Evolutionary conservation across 116 monocot species (phyloP).

Genomic region (Iris pallida): DNA sequence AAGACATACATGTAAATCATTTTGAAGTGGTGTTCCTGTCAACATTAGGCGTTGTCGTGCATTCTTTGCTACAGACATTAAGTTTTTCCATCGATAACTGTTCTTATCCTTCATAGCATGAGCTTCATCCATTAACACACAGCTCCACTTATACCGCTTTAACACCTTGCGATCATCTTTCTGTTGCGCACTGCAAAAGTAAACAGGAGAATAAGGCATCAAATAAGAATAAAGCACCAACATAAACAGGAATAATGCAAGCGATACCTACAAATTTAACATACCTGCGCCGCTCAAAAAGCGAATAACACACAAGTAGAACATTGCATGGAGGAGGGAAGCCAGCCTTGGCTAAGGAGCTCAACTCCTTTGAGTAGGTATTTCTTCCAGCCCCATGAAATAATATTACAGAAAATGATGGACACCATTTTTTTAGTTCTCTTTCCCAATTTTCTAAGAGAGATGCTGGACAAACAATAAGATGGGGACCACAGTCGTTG

Average conservation of each 20-base stretch:
- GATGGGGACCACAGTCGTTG: slow-evolving; percentile 92
- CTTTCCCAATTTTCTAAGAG: slow-evolving; percentile 98
- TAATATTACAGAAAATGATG: slow-evolving; percentile 82
- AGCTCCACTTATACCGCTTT: slow-evolving; percentile 86
- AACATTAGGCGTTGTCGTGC: slow-evolving; percentile 86
- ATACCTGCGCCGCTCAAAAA: slow-evolving; percentile 88
- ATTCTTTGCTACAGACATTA: slow-evolving; percentile 79
- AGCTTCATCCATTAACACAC: slow-evolving; percentile 96
- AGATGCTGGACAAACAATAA: slow-evolving; percentile 97
- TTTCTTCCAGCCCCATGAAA: slow-evolving; percentile 91
- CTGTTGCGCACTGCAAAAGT: slow-evolving; percentile 67
- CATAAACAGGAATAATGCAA: background rate
- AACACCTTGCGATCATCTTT: slow-evolving; percentile 89
- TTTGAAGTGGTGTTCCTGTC: slow-evolving; percentile 99
- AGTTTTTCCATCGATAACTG: slow-evolving; percentile 90
- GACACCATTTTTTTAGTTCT: slow-evolving; percentile 90
- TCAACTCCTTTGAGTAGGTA: slow-evolving; percentile 79
- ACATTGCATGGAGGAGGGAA: slow-evolving; percentile 88
- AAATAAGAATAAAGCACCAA: background rate
- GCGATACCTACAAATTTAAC: slow-evolving; percentile 2
- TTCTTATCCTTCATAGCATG: slow-evolving; percentile 94
- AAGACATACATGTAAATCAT: slow-evolving; percentile 84
- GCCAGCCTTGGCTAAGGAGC: slow-evolving; percentile 70
- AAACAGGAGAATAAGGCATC: background rate
- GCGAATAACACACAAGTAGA: slow-evolving; percentile 75